phyloP scores from a whole-genome alignment of 2,329 filamentous ascomycete genomes.

The Dactylellina sp. region DNA sequence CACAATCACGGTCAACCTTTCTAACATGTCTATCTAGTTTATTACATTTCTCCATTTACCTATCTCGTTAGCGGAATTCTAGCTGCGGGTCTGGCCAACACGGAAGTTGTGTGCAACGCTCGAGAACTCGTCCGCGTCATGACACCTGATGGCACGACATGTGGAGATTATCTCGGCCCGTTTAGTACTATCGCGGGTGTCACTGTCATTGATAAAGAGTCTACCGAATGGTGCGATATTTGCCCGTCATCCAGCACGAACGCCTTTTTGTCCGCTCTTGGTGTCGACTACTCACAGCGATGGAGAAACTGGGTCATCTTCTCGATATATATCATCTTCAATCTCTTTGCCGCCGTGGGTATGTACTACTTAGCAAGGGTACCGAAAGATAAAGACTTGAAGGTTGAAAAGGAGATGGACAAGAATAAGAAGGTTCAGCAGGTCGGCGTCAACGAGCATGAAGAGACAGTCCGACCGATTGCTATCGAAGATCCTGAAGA shows the following conservation, averaged over 20 bases:
- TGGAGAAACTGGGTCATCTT: constrained; percentile 78
- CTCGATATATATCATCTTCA: constrained; percentile 72
- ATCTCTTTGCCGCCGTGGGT: constrained; percentile 69
- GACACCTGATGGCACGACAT: constrained; percentile 71
- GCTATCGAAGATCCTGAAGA: neutral
- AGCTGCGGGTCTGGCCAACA: constrained; percentile 76
- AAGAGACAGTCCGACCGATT: constrained; percentile 29
- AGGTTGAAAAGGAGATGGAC: constrained; percentile 42
- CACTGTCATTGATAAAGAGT: constrained; percentile 68
- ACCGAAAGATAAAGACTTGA: constrained; percentile 64
- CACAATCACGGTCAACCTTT: neutral
- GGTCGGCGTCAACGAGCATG: constrained; percentile 44
- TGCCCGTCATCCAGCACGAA: constrained; percentile 70
- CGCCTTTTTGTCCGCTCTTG: constrained; percentile 66
- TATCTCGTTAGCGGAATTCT: constrained; percentile 82
- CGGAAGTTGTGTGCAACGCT: constrained; percentile 72
- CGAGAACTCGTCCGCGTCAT: constrained; percentile 78
- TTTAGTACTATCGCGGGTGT: constrained; percentile 67
- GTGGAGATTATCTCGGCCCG: constrained; percentile 69
- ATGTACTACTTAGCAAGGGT: constrained; percentile 71
- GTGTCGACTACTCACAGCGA: constrained; percentile 70
- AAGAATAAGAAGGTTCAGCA: constrained; percentile 55
- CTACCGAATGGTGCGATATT: constrained; percentile 69
- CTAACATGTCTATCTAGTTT: constrained; percentile 32
- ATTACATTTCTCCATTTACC: constrained; percentile 76